Base-by-base conservation (phyloP, 495 filamentous ascomycete genomes). In the Aspergillus saccharolyticus region DNA sequence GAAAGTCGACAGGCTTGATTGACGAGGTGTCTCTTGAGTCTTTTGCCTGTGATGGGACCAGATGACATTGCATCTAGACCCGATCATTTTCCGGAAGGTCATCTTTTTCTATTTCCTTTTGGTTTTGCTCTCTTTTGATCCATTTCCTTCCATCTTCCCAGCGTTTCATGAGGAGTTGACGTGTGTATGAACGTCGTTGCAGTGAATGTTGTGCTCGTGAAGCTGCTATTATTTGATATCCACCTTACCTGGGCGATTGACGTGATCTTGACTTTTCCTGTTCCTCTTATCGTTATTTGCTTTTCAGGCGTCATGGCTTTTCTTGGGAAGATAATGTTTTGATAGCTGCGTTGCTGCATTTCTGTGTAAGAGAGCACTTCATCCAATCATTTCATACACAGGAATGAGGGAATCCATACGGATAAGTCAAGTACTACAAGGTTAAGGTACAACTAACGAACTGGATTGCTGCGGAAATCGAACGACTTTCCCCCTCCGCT, bases 191-290 rank as follows among this genome's bases (percentile, higher is more conserved):
- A 39, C 33, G 33, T 39, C 33, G 10, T 39, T 39, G 33, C 33
- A 39, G 33, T 39, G 33, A 39, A 39, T 39, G 33, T 39, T 39
- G 33, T 50, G 54, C 52, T 50, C 53, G 58, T 58, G 54, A 12
- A 56, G 55, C 56, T 58, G 44, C 33, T 59, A n/a, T 54, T 54
- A 39, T 62, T 57, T 74, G 72, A 76, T 76, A 76, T 74, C 72
- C 72, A 68, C 68, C 64, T 63, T 59, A 30, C 56, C 57, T 62
- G 56, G 71, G 72, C 70, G 70, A 74, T 63, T 66, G 69, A 65
- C 62, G 62, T 60, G 54, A 61, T 58, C 21, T 65, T 70, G 70
- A 72, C 69, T 74, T 63, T 15, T 39, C 33, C 12, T 39, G 2
- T 39, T 12, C 14, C 33, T 39, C 9, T 5, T 39, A 2, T 39